phyloP scores from a whole-genome alignment of 352 stramenopile genomes.

The Pythium rishiriense region DNA sequence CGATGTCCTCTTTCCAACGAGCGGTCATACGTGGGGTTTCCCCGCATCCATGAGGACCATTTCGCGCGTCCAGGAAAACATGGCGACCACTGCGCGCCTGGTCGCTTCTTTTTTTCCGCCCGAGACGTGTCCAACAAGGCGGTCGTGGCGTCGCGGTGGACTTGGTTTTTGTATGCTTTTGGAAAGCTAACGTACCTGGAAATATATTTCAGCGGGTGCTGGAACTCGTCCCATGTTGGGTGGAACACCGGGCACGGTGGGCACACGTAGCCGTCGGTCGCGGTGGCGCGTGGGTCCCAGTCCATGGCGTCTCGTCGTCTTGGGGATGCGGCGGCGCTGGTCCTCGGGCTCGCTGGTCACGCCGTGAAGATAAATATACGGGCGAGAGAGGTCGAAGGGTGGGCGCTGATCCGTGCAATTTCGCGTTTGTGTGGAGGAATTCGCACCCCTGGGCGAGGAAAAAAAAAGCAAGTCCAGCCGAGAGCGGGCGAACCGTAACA shows the following conservation, averaged over 20 bases:
- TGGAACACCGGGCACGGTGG: conserved; percentile 85
- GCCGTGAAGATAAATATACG: conserved; percentile 20
- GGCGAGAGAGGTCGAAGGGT: neutral
- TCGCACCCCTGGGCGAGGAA: conserved; percentile 10
- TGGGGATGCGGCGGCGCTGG: neutral
- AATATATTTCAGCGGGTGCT: conserved; percentile 93
- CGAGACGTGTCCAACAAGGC: neutral
- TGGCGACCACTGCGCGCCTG: neutral
- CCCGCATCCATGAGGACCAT: neutral
- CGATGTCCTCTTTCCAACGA: conserved; percentile 25
- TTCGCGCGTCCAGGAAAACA: neutral
- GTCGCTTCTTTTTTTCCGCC: conserved; percentile 25
- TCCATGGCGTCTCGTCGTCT: conserved; percentile 41
- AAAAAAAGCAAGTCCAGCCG: conserved; percentile 26
- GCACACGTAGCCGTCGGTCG: conserved; percentile 78
- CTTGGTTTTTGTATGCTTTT: conserved; percentile 31
- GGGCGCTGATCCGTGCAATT: neutral
- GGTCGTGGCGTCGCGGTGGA: conserved; percentile 12
- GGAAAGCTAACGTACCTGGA: conserved; percentile 74
- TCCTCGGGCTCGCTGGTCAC: neutral
- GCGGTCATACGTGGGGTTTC: conserved; percentile 15
- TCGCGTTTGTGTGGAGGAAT: conserved; percentile 21
- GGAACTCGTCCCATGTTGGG: conserved; percentile 86
- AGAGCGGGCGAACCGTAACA: neutral
- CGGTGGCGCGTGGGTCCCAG: conserved; percentile 56